Conservation (phyloP, 1,139 yeast genomes). For the Saccharomycopsis hybrid region DNA sequence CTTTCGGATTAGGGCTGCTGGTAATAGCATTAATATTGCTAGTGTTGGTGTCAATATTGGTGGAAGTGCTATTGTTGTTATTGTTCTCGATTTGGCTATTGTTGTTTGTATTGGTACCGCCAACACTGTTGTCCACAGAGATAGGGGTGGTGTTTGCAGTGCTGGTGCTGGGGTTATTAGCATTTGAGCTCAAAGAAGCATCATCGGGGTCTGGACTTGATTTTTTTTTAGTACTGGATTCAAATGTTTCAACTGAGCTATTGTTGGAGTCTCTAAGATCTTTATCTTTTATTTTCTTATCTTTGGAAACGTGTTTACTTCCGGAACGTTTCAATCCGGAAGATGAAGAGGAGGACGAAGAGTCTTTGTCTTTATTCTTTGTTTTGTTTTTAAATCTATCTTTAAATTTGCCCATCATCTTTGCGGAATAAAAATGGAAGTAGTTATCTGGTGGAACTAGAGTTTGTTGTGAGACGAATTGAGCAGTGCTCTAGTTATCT, state of each 20-base stretch:
- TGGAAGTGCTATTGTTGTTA: background rate
- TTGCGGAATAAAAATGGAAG: background rate
- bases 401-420: constrained; percentile 22
- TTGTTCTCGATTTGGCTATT: constrained; percentile 1
- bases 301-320: constrained; percentile 18
- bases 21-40: background rate
- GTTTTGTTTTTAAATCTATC: constrained; percentile 20
- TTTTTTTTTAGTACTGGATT: background rate
- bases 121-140: background rate
- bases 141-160: background rate
- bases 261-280: background rate
- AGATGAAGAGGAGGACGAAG: background rate
- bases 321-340: constrained; percentile 17
- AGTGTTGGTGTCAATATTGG: background rate
- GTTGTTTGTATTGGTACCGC: background rate
- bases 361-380: constrained; percentile 15
- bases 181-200: background rate
- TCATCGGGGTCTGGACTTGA: background rate
- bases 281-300: constrained; percentile 18
- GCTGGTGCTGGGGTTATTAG: background rate
- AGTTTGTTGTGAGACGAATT: too few species aligned
- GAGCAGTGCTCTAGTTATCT: too few species aligned
- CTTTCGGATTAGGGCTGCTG: background rate
- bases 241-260: background rate
- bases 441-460: too few species aligned